phyloP scores from a whole-genome alignment of 345 rosid genomes.

The Ceriops decandra region DNA sequence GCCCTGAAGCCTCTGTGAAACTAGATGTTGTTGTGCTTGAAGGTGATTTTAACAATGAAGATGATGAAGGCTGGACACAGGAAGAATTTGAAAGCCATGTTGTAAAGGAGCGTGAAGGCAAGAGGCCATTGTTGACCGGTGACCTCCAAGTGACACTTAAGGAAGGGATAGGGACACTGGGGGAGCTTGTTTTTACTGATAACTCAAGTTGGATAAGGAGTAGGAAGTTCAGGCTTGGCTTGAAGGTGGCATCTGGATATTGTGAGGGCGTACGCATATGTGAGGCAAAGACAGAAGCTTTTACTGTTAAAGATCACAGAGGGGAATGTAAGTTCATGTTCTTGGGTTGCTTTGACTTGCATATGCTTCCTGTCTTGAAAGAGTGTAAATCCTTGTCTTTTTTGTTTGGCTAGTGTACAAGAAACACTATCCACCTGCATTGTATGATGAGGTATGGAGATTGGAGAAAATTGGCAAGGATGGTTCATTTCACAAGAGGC shows the following conservation, averaged over 20 bases:
- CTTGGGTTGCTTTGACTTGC: not conserved
- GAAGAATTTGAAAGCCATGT: constrained; percentile 93
- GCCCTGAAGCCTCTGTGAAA: constrained; percentile 73
- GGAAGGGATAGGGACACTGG: constrained; percentile 95
- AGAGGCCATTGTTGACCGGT: constrained; percentile 86
- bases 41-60: constrained; percentile 90
- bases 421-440: constrained; percentile 94
- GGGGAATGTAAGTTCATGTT: constrained; percentile 68
- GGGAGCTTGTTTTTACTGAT: constrained; percentile 87
- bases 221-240: constrained; percentile 91
- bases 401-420: constrained; percentile 69
- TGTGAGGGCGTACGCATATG: constrained; percentile 78
- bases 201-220: constrained; percentile 99
- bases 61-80: constrained; percentile 86
- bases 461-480: constrained; percentile 98
- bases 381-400: not conserved
- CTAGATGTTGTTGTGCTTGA: constrained; percentile 91
- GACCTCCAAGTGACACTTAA: constrained; percentile 84
- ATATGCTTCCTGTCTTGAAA: not conserved
- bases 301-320: constrained; percentile 92
- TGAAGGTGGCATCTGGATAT: constrained; percentile 67
- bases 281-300: constrained; percentile 98
- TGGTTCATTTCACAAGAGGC: constrained; percentile 94
- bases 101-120: constrained; percentile 93
- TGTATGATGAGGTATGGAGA: constrained; percentile 92